These are phyloP conservation scores for Jaenimonas drosophilae DNA, from an alignment of 208 protist species.

Conservation along the genomic window DNA sequence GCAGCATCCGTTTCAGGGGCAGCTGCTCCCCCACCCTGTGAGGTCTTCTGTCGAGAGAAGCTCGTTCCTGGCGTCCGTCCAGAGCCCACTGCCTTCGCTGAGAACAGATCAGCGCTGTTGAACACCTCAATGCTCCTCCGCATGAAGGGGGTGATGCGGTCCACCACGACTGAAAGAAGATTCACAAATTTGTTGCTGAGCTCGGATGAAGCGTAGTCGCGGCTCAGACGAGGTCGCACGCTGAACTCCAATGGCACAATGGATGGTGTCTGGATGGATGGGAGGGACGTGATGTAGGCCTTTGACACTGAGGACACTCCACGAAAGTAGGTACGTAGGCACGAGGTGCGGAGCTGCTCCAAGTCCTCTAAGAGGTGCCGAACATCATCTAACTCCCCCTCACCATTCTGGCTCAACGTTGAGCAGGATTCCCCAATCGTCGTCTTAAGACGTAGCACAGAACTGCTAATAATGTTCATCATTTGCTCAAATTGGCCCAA, in stretches of 20 bases:
- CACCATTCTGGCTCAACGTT: background rate
- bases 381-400: slow-evolving; percentile 52
- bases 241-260: slow-evolving; percentile 26
- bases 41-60: too few species aligned
- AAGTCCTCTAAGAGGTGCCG: slow-evolving; percentile 60
- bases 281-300: slow-evolving; percentile 67
- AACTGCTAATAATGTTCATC: slow-evolving; percentile 46
- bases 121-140: slow-evolving; percentile 60
- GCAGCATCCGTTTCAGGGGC: slow-evolving; percentile 18
- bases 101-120: slow-evolving; percentile 63
- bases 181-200: slow-evolving; percentile 77
- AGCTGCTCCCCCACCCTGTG: slow-evolving; percentile 8
- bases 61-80: background rate
- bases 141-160: slow-evolving; percentile 61
- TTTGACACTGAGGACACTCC: slow-evolving; percentile 71
- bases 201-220: slow-evolving; percentile 65
- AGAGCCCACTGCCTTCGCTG: slow-evolving; percentile 41
- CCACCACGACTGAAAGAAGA: slow-evolving; percentile 66
- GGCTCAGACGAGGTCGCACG: slow-evolving; percentile 63
- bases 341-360: slow-evolving; percentile 54
- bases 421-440: slow-evolving; percentile 73
- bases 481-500: slow-evolving; percentile 68
- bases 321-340: slow-evolving; percentile 57
- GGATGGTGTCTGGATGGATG: slow-evolving; percentile 23
- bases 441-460: slow-evolving; percentile 72